Evolutionary conservation across 2,329 filamentous ascomycete species (phyloP).

Genomic region (Fusarium guadeloupense): DNA sequence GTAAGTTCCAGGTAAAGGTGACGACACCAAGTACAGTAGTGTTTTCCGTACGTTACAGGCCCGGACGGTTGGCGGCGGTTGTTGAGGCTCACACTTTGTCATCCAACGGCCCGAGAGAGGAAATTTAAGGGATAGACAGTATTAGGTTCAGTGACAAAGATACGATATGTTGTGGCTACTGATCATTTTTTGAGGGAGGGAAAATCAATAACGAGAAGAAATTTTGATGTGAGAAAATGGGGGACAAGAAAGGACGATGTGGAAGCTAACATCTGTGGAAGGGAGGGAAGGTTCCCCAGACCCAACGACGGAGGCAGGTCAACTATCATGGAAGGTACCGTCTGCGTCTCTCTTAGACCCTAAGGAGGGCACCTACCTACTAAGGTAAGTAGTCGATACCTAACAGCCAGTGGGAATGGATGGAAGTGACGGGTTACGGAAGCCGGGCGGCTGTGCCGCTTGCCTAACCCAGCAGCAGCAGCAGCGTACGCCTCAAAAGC

Average conservation of each 20-base stretch:
- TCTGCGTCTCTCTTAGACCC: conserved; percentile 4
- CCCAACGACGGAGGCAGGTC: neutral
- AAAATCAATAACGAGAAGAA: neutral
- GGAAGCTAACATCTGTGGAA: neutral
- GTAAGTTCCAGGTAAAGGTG: conserved; percentile 21
- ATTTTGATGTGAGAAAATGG: neutral
- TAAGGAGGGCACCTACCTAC: conserved; percentile 1
- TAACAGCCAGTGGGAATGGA: conserved; percentile 17
- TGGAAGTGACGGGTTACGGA: conserved; percentile 15
- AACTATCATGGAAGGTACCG: conserved; percentile 12
- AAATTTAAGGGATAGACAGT: neutral
- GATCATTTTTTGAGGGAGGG: neutral
- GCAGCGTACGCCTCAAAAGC: neutral
- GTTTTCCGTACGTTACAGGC: conserved; percentile 5
- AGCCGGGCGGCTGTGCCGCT: conserved; percentile 28
- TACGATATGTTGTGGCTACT: neutral
- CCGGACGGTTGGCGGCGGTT: conserved; percentile 20
- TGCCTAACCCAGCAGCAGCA: conserved; percentile 5
- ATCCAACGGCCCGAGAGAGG: neutral
- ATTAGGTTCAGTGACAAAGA: neutral
- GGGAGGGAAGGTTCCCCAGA: neutral
- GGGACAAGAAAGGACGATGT: neutral
- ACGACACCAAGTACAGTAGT: conserved; percentile 16
- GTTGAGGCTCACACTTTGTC: neutral
- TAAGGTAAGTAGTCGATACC: conserved; percentile 13